Evolutionary conservation across 495 filamentous ascomycete genomes (phyloP).

Genomic region (Talaromyces stipitatus): DNA sequence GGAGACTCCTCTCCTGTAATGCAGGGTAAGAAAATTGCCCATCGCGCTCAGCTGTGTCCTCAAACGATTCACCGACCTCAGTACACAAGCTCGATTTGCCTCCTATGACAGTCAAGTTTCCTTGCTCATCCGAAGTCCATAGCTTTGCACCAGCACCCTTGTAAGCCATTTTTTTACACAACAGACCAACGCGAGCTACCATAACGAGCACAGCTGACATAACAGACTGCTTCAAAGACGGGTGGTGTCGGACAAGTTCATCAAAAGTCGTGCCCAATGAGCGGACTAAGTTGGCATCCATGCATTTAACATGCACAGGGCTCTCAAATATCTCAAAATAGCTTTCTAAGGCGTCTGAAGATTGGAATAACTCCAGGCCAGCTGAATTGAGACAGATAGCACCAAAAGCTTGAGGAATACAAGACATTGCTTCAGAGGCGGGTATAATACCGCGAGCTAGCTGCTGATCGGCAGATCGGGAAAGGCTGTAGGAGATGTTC

Average conservation of each 20-base stretch:
- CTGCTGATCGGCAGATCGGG: constrained; percentile 25
- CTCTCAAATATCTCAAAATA: constrained; percentile 96
- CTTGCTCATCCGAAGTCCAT: constrained; percentile 47
- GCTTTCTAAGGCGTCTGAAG: constrained; percentile 69
- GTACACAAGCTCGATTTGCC: constrained; percentile 25
- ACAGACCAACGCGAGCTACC: constrained; percentile 64
- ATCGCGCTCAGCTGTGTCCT: constrained; percentile 21
- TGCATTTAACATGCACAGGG: constrained; percentile 73
- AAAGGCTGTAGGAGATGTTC: constrained; percentile 21
- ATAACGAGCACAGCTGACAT: constrained; percentile 75
- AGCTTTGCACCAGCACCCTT: constrained; percentile 73
- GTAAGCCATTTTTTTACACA: constrained; percentile 61
- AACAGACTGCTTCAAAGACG: constrained; percentile 67
- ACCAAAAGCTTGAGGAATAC: constrained; percentile 79
- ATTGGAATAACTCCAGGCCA: constrained; percentile 85
- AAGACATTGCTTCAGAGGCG: constrained; percentile 74
- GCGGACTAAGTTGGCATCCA: constrained; percentile 60
- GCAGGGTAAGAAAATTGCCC: constrained; percentile 23
- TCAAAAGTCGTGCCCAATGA: constrained; percentile 78
- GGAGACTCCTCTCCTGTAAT: constrained; percentile 24
- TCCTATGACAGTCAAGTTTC: constrained; percentile 23
- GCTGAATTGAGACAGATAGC: constrained; percentile 85
- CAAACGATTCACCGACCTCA: constrained; percentile 23
- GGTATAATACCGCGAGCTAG: constrained; percentile 74
- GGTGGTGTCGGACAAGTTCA: constrained; percentile 91